Conservation (phyloP, 768 basidiomycete species). For the Lanmaoa pseudosensibilis region DNA sequence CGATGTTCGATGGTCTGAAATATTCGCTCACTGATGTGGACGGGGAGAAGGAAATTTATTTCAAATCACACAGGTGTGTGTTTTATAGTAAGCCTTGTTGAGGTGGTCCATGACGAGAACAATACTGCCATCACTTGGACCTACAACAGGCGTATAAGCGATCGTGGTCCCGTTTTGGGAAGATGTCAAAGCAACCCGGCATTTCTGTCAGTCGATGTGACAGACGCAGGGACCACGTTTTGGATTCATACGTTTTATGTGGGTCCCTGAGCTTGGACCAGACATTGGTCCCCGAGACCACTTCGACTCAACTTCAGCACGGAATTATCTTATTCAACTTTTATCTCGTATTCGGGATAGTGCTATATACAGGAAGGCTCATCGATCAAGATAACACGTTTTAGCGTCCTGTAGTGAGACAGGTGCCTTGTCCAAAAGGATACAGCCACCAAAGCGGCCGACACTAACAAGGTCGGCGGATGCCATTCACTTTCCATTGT, state of each 20-base stretch:
- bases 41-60: not conserved
- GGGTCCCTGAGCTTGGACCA: not conserved
- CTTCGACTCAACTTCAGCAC: too few species aligned
- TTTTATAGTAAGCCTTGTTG: constrained; percentile 8
- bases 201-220: not conserved
- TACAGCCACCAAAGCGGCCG: not conserved
- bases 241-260: not conserved
- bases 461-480: constrained; percentile 1
- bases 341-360: not conserved
- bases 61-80: not conserved
- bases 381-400: not conserved
- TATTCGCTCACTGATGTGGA: not conserved
- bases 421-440: not conserved
- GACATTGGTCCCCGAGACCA: not conserved
- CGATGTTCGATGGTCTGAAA: not conserved
- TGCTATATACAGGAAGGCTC: not conserved
- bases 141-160: constrained; percentile 16
- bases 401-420: not conserved
- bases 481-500: too few species aligned
- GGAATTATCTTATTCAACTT: not conserved
- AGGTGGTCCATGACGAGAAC: constrained; percentile 9
- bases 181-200: constrained; percentile 15
- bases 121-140: constrained; percentile 15
- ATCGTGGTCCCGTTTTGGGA: constrained; percentile 1
- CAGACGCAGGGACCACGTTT: not conserved